phyloP scores from a whole-genome alignment of 768 basidiomycete species.

The Mycena alexandri region DNA sequence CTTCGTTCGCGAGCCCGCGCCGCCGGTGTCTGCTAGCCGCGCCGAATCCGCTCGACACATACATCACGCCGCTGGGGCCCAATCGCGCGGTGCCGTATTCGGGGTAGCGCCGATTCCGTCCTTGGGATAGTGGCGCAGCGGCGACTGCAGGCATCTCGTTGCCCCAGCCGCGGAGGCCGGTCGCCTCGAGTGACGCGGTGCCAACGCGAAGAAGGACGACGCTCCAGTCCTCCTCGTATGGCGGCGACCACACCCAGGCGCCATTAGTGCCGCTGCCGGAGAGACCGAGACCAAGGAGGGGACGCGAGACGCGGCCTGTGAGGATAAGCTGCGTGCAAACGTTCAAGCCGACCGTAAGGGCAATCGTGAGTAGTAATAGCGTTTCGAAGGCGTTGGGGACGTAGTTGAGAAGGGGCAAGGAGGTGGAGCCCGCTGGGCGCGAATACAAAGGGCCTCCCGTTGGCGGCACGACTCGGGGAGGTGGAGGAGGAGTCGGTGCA shows the following conservation, averaged over 20 bases:
- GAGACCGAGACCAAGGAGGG: constrained; percentile 68
- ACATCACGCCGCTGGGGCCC: constrained; percentile 55
- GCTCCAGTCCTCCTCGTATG: constrained; percentile 48
- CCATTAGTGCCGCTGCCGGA: constrained; percentile 34
- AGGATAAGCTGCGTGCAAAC: constrained; percentile 74
- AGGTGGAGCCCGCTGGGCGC: constrained; percentile 31
- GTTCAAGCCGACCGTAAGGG: constrained; percentile 72
- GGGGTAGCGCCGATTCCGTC: constrained; percentile 22
- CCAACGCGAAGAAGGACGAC: constrained; percentile 79
- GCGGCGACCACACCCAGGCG: constrained; percentile 46
- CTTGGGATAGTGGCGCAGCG: constrained; percentile 14
- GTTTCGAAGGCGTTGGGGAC: constrained; percentile 82
- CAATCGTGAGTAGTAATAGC: constrained; percentile 65
- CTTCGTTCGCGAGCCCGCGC: constrained; percentile 65
- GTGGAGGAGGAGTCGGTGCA: constrained; percentile 32
- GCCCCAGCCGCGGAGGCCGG: constrained; percentile 76
- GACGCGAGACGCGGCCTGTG: constrained; percentile 68
- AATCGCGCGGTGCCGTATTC: constrained; percentile 54
- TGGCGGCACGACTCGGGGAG: not conserved
- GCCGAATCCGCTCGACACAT: constrained; percentile 34
- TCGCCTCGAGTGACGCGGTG: constrained; percentile 82
- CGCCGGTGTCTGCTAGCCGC: constrained; percentile 38
- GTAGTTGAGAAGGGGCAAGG: constrained; percentile 80
- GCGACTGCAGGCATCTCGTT: constrained; percentile 77
- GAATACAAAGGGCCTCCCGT: constrained; percentile 30